Conservation (phyloP, 768 basidiomycete species). For the Suillus subalutaceus region DNA sequence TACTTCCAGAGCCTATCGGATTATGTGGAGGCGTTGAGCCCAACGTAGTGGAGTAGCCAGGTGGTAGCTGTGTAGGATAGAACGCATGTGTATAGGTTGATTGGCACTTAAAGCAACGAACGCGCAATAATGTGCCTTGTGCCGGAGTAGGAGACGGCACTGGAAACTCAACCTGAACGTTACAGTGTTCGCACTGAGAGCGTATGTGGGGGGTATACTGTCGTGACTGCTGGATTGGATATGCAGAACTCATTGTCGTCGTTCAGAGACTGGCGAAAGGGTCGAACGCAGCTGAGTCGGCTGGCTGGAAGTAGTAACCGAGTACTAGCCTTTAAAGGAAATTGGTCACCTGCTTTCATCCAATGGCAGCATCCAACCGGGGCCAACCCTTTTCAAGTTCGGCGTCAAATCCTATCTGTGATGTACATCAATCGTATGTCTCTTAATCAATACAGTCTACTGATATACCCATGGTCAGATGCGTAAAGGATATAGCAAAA, state of each 20-base stretch:
- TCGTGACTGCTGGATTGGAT: slow-evolving; percentile 62
- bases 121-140: slow-evolving; percentile 57
- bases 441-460: not conserved
- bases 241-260: slow-evolving; percentile 48
- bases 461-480: not conserved
- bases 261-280: slow-evolving; percentile 2
- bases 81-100: slow-evolving; percentile 62
- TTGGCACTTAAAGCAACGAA: slow-evolving; percentile 75
- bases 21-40: slow-evolving; percentile 9
- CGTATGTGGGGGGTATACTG: slow-evolving; percentile 67
- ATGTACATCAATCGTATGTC: not conserved
- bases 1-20: slow-evolving; percentile 19
- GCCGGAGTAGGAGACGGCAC: slow-evolving; percentile 62
- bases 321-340: slow-evolving; percentile 3
- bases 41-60: slow-evolving; percentile 21
- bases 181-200: slow-evolving; percentile 63
- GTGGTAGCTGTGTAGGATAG: slow-evolving; percentile 63
- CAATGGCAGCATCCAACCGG: not conserved
- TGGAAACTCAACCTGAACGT: slow-evolving; percentile 63
- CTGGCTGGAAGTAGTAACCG: not conserved
- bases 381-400: not conserved
- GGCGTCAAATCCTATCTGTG: not conserved
- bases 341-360: not conserved
- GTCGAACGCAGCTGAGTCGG: not conserved
- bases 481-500: not conserved